These are phyloP conservation scores for Tulasnella calospora DNA, from an alignment of 768 basidiomycete genomes.

Conservation along the genomic window DNA sequence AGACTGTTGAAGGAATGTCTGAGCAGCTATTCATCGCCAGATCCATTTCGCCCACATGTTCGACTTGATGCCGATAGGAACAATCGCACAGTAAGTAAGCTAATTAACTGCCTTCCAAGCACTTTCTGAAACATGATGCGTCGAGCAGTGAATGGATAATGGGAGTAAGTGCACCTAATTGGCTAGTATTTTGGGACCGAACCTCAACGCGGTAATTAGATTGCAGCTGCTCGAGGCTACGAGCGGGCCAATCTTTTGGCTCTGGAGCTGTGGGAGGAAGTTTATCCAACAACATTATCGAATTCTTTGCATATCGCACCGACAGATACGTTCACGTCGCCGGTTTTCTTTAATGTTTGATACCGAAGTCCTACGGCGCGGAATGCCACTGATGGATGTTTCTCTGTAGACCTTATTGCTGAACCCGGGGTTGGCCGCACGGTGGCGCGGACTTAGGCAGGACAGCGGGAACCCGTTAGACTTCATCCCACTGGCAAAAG, in stretches of 20 bases:
- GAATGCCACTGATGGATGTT: neutral
- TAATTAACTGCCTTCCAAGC: constrained; percentile 26
- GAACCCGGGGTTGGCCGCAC: constrained; percentile 50
- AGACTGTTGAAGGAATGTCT: constrained; percentile 13
- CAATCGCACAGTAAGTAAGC: constrained; percentile 72
- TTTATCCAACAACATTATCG: constrained; percentile 48
- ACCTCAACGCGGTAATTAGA: constrained; percentile 39
- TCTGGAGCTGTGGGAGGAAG: constrained; percentile 80
- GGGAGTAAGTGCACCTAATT: constrained; percentile 51
- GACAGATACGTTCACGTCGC: constrained; percentile 92
- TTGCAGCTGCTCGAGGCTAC: constrained; percentile 82
- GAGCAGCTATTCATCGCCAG: constrained; percentile 40
- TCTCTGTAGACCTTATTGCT: constrained; percentile 35
- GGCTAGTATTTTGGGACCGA: neutral
- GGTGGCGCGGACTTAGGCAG: constrained; percentile 83
- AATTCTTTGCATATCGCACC: constrained; percentile 59
- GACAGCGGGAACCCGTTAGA: constrained; percentile 86
- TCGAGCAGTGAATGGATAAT: constrained; percentile 77
- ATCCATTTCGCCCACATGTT: constrained; percentile 80
- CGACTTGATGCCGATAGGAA: constrained; percentile 62
- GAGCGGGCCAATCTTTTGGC: constrained; percentile 66
- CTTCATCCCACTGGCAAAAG: constrained; percentile 72
- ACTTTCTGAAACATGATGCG: neutral
- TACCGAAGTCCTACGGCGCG: neutral
- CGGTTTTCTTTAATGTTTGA: constrained; percentile 71